Base-by-base conservation (phyloP, 805 yeast genomes). In the Millerozyma miso region DNA sequence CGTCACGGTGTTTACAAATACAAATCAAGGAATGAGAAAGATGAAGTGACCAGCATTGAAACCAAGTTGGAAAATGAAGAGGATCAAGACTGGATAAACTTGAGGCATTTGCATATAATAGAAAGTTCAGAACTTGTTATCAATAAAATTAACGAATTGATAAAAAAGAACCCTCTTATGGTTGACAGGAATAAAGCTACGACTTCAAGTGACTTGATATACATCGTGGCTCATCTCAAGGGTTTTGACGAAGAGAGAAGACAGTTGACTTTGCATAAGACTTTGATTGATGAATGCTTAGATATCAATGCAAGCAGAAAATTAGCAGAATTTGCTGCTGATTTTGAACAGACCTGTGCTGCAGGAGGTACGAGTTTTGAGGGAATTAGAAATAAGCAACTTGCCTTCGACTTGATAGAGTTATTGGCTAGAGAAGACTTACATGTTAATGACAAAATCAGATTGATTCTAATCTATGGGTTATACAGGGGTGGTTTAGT, bases 401-500 rank as follows among this genome's bases (percentile, higher is more conserved):
- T 86, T 18, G 81, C 85, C 26, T 85, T 80, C 40, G 79, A 76
- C 31, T 64, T 89, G 43, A 68, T 90, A 20, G 71, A 65, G 3
- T 57, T 81, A 17, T 67, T 91, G 17, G 65, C 71, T 0, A 63
- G 77, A 35, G 70, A 67, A 19, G 71, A 66, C 34, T 70, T 80
- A 35, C 77, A 70, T 20, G 69, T 73, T 43, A 75, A 75, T 14
- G 95, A 88, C 55, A 88, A 88, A 56, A 67, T 88, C 43, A 76
- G 99, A 46, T 67, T 85, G 20, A 76, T 93, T 12, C 67, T 86
- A 16, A 64, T 85, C 1, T 93, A 93, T 60, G 83, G 88, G 0
- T 60, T 89, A 20, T 84, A 81, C 58, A 74, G 98, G 50, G 91
- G 90, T 3, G 96, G 97, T 0, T 65, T 93, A 13, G 73, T 85